Evolutionary conservation across 2,329 filamentous ascomycete species (phyloP).

Genomic region (Chrysoporthe austroafricana): DNA sequence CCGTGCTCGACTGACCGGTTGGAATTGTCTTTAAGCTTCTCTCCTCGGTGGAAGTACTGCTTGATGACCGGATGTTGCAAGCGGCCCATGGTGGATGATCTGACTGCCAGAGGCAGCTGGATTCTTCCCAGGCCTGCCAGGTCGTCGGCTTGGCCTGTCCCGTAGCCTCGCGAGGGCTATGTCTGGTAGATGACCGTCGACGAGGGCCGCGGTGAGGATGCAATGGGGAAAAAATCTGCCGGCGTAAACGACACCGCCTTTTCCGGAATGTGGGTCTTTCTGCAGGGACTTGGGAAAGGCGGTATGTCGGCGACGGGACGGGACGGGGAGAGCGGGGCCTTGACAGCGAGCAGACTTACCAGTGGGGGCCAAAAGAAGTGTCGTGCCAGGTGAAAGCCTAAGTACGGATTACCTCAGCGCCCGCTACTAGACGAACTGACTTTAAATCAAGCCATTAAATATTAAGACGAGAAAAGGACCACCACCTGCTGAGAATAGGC

Average conservation of each 20-base stretch:
- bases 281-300: conserved; percentile 12
- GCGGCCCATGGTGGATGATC: conserved; percentile 66
- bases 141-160: background rate
- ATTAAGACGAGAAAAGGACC: too few species aligned
- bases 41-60: conserved; percentile 85
- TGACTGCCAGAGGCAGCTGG: conserved; percentile 13
- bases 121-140: background rate
- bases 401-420: background rate
- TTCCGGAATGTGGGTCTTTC: background rate
- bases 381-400: too few species aligned
- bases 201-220: background rate
- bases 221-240: conserved; percentile 15
- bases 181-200: background rate
- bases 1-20: conserved; percentile 72
- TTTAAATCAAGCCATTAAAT: too few species aligned
- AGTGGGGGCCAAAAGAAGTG: too few species aligned
- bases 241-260: conserved; percentile 18
- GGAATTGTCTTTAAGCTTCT: conserved; percentile 85
- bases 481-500: background rate
- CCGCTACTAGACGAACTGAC: too few species aligned
- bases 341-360: too few species aligned
- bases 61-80: conserved; percentile 83
- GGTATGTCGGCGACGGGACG: conserved; percentile 4
- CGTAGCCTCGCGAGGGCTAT: background rate
- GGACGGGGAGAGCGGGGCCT: background rate